Conservation (phyloP, 495 filamentous ascomycete genomes). For the Xylaria acuta region DNA sequence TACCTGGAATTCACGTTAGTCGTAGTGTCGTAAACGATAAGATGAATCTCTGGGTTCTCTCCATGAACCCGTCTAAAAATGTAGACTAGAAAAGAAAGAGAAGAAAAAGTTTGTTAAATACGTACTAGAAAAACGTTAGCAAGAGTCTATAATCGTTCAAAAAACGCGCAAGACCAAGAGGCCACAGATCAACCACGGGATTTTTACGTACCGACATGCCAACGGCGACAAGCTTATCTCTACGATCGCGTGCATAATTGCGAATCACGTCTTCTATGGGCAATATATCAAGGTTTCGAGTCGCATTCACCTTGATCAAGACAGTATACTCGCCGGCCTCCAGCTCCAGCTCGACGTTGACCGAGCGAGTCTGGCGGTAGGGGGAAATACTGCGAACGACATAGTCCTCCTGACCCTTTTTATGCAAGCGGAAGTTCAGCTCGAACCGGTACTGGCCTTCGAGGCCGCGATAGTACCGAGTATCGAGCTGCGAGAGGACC, state of each 20-base stretch:
- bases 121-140: slow-evolving; percentile 16
- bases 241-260: slow-evolving; percentile 62
- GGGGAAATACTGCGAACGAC: slow-evolving; percentile 78
- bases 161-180: background rate
- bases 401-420: slow-evolving; percentile 80
- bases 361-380: slow-evolving; percentile 75
- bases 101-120: no score
- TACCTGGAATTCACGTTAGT: slow-evolving; percentile 58
- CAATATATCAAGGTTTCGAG: slow-evolving; percentile 53
- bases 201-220: slow-evolving; percentile 21
- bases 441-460: slow-evolving; percentile 81
- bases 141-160: background rate
- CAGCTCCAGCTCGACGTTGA: slow-evolving; percentile 81
- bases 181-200: background rate
- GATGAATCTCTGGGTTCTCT: background rate
- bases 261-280: slow-evolving; percentile 74
- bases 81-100: background rate
- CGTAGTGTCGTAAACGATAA: background rate
- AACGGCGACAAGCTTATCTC: slow-evolving; percentile 52
- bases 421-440: slow-evolving; percentile 82
- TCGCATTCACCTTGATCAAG: slow-evolving; percentile 79
- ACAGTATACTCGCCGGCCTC: slow-evolving; percentile 83
- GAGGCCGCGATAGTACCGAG: slow-evolving; percentile 84
- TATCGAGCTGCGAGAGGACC: slow-evolving; percentile 82
- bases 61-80: background rate